phyloP scores from a whole-genome alignment of 495 filamentous ascomycete species.

The Gamarada debralockiae region DNA sequence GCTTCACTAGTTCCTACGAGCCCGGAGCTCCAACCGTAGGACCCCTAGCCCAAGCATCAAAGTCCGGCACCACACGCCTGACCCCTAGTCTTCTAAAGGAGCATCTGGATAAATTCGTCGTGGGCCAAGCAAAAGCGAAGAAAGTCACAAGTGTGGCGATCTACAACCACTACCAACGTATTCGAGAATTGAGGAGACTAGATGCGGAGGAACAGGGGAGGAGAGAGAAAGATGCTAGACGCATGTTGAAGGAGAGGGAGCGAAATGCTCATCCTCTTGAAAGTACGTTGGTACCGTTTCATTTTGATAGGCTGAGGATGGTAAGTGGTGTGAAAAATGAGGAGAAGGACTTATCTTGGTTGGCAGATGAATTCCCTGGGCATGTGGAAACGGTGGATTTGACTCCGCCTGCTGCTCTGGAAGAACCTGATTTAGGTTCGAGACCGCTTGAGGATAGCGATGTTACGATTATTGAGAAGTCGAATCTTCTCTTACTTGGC shows the following conservation, averaged over 20 bases:
- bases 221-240: constrained; percentile 42
- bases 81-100: constrained; percentile 84
- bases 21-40: constrained; percentile 52
- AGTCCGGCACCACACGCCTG: constrained; percentile 63
- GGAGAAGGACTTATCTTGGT: not conserved
- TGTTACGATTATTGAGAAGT: constrained; percentile 76
- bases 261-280: constrained; percentile 20
- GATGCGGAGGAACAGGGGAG: constrained; percentile 54
- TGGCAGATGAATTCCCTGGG: constrained; percentile 74
- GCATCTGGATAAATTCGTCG: constrained; percentile 92
- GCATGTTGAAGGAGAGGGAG: constrained; percentile 28
- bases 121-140: constrained; percentile 95
- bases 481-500: constrained; percentile 88
- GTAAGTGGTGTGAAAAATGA: not conserved
- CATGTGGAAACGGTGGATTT: constrained; percentile 59
- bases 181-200: constrained; percentile 74
- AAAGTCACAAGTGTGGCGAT: constrained; percentile 88
- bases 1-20: constrained; percentile 76
- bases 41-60: constrained; percentile 51
- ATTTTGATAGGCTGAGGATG: not conserved
- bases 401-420: constrained; percentile 22
- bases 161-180: constrained; percentile 94
- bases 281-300: constrained; percentile 13
- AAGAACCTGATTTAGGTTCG: constrained; percentile 28
- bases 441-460: constrained; percentile 38